Percentiles rank a stretch among this genome's conserved stretches.
Evolutionary conservation across 352 stramenopile genomes (phyloP).

Genomic region (Phytophthora meadii): DNA sequence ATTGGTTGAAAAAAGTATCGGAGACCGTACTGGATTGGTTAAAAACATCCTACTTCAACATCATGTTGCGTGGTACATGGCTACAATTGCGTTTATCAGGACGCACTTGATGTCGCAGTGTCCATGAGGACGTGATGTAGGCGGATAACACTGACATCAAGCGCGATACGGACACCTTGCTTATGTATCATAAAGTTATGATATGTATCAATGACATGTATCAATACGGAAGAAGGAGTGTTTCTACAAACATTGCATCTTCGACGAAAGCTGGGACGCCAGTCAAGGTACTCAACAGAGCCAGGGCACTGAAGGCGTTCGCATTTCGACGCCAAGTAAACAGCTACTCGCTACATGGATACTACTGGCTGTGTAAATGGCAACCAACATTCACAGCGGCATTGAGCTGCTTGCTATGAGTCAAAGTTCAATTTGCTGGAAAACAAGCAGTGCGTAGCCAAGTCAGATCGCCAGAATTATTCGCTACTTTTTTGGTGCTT

Average conservation of each 20-base stretch:
- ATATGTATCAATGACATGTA: neutral
- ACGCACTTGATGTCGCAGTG: no score
- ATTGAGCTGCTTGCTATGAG: conserved; percentile 8
- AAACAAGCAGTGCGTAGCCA: conserved; percentile 9
- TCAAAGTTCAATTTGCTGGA: neutral
- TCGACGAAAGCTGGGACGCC: conserved; percentile 1
- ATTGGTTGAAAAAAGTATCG: conserved; percentile 9
- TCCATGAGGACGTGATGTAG: no score
- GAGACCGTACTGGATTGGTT: neutral
- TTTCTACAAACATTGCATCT: neutral
- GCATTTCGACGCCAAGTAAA: no score
- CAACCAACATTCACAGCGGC: conserved; percentile 14
- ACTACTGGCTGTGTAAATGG: neutral
- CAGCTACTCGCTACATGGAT: neutral
- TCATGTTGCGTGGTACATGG: neutral
- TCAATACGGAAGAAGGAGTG: conserved; percentile 1
- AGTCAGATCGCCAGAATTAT: conserved; percentile 25
- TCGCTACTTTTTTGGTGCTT: conserved; percentile 20
- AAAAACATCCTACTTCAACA: neutral
- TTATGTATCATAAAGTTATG: no score
- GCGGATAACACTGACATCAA: no score
- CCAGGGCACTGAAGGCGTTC: conserved; percentile 1
- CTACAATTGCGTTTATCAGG: no score
- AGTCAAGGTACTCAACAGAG: conserved; percentile 8
- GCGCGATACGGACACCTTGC: no score